These are phyloP conservation scores for Eimeria acervulina DNA, from an alignment of 169 alveolate genomes.

Conservation along the genomic window DNA sequence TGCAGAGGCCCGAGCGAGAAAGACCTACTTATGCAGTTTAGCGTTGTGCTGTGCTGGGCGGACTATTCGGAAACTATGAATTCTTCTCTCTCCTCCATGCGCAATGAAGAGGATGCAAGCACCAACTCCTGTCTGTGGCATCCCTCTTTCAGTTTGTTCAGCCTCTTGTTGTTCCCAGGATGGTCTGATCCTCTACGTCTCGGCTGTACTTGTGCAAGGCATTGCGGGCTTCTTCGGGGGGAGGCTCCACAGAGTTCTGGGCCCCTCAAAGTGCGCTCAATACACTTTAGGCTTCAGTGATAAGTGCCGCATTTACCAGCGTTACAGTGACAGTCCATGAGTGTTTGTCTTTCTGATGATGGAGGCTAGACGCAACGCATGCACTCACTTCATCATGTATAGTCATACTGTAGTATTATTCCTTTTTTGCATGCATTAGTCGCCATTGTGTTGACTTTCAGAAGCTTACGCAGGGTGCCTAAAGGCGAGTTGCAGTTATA, in stretches of 20 bases:
- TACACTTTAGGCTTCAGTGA: not conserved
- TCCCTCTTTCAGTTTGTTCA: not conserved
- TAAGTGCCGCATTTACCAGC: too few relatives aligned
- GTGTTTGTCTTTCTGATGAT: not conserved
- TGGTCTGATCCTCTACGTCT: slow-evolving; percentile 53
- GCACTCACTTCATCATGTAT: not conserved
- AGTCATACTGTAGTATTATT: not conserved
- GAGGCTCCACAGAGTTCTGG: slow-evolving; percentile 55
- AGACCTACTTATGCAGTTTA: not conserved
- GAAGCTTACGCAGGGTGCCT: too few relatives aligned
- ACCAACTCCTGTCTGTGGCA: not conserved
- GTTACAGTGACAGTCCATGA: too few relatives aligned
- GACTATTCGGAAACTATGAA: not conserved
- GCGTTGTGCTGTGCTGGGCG: not conserved
- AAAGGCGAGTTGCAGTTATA: not conserved
- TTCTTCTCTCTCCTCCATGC: not conserved
- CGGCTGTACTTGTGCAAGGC: slow-evolving; percentile 67
- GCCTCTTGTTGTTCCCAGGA: not conserved
- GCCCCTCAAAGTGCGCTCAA: slow-evolving; percentile 55
- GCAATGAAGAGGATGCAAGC: not conserved
- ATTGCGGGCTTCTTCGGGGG: slow-evolving; percentile 72
- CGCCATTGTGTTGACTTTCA: too few relatives aligned
- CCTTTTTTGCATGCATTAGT: not conserved
- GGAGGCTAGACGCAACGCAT: not conserved
- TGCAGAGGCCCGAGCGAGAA: not conserved